phyloP scores from a whole-genome alignment of 1,139 yeast genomes.

The Blastobotrys malaysiensis region DNA sequence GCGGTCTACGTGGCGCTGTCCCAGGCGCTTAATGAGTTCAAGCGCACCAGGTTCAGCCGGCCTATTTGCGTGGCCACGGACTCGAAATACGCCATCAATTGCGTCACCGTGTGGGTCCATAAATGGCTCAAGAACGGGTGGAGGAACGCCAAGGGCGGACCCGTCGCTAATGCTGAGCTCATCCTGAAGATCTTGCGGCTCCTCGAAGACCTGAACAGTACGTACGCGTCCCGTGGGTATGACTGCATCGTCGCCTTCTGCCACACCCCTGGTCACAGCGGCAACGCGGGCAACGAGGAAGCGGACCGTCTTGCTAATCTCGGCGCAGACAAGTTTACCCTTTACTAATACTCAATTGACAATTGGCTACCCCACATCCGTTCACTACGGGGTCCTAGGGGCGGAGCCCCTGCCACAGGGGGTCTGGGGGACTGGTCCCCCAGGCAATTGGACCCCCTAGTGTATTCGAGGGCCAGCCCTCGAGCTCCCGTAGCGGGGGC shows the following conservation, averaged over 20 bases:
- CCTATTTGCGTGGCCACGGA: slow-evolving; percentile 42
- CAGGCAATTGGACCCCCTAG: too few species aligned
- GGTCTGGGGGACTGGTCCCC: slow-evolving; percentile 9
- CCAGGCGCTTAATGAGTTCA: slow-evolving; percentile 12
- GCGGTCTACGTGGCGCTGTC: slow-evolving; percentile 57
- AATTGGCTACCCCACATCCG: too few species aligned
- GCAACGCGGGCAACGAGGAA: slow-evolving; percentile 61
- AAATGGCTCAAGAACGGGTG: slow-evolving; percentile 54
- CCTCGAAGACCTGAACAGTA: slow-evolving; percentile 23
- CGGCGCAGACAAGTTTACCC: slow-evolving; percentile 7
- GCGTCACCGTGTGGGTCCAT: slow-evolving; percentile 46
- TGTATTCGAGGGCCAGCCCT: too few species aligned
- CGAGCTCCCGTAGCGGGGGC: too few species aligned
- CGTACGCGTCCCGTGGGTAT: slow-evolving; percentile 26
- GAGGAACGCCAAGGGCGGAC: slow-evolving; percentile 22
- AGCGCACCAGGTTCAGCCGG: not conserved
- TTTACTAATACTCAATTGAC: too few species aligned
- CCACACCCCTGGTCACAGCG: slow-evolving; percentile 73
- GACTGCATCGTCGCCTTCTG: slow-evolving; percentile 37
- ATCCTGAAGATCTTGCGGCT: slow-evolving; percentile 17
- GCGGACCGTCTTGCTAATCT: slow-evolving; percentile 68
- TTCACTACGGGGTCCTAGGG: too few species aligned
- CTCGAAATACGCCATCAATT: slow-evolving; percentile 49
- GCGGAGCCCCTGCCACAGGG: too few species aligned
- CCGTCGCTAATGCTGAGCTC: slow-evolving; percentile 9